Base-by-base conservation (phyloP, 371 early-diverging fungal species). In the Zychaea mexicana region DNA sequence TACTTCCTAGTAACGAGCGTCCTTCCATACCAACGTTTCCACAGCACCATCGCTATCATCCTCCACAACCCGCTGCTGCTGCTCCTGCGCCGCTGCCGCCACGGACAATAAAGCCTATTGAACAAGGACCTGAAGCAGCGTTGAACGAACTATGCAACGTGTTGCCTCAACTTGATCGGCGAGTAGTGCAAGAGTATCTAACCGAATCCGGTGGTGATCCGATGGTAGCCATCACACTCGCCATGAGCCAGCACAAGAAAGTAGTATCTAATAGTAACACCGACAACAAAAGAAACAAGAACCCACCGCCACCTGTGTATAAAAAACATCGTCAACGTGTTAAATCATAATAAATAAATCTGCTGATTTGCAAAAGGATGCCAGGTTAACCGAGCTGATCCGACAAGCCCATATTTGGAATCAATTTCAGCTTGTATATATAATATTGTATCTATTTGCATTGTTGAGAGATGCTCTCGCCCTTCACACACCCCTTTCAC, bases 191-290 rank as follows among this genome's bases (percentile, higher is more conserved):
- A 46, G 73, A 71, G 22, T 79, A 79, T 59, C 54, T 79, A 36
- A 62, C 69, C 45, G 71, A 75, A 24, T 73, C 80, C 0, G 68
- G 66, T 52, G 80, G 80, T 8, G 80, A 79, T 60, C 70, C 70
- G 52, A 77, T 77, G 75, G 70, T 73, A 10, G 80, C 77, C 15
- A 77, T 79, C 36, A 73, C 77, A 8, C 57, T 79, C 17, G 80
- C 80, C 8, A 72, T 79, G 69, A 69, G 73, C 7, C 77, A 79
- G 28, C 55, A 71, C 24, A 59, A 72, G n/a, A 70, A 63, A 22
- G 22, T 49, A 22, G n/a, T 24, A 49, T 17, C 49, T 13, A 49
- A 19, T 42, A 42, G 15, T 42, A n/a, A 42, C n/a, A 42, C 4
- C n/a, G n/a, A 15, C n/a, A 42, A 15, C n/a, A 42, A 12, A 17